Conservation (phyloP, 257 asterid genomes). For the Petunia axillaris region DNA sequence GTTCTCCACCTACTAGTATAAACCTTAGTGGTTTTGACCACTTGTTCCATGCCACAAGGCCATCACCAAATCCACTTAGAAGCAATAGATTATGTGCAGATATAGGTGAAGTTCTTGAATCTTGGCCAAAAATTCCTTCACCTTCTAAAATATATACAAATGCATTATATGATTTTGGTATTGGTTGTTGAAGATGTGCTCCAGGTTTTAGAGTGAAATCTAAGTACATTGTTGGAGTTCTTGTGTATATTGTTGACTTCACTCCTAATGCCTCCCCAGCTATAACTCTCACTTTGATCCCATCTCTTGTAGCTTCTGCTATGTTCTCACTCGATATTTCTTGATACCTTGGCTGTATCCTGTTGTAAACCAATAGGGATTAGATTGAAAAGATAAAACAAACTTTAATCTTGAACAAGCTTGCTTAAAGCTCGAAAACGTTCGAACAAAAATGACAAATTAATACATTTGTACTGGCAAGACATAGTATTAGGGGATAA, state of each 20-base stretch:
- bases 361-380: not conserved
- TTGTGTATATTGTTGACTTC: constrained; percentile 64
- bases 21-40: constrained; percentile 58
- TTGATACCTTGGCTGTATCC: constrained; percentile 89
- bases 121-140: constrained; percentile 58
- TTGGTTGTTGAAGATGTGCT: constrained; percentile 57
- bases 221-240: constrained; percentile 84
- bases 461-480: no score
- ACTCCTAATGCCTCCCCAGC: constrained; percentile 82
- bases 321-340: constrained; percentile 69
- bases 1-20: constrained; percentile 76
- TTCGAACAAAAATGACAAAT: no score
- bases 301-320: constrained; percentile 58
- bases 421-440: no score
- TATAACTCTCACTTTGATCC: constrained; percentile 67
- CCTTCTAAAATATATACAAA: constrained; percentile 83
- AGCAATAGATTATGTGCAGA: constrained; percentile 69
- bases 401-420: no score
- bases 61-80: constrained; percentile 66
- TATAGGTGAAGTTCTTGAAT: constrained; percentile 44
- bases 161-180: constrained; percentile 73
- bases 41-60: constrained; percentile 68
- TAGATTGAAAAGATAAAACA: not conserved
- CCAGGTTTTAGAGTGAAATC: constrained; percentile 82
- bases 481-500: no score